Base-by-base conservation (phyloP, 176 grass and related monocot genomes). In the Oryza coarctata region DNA sequence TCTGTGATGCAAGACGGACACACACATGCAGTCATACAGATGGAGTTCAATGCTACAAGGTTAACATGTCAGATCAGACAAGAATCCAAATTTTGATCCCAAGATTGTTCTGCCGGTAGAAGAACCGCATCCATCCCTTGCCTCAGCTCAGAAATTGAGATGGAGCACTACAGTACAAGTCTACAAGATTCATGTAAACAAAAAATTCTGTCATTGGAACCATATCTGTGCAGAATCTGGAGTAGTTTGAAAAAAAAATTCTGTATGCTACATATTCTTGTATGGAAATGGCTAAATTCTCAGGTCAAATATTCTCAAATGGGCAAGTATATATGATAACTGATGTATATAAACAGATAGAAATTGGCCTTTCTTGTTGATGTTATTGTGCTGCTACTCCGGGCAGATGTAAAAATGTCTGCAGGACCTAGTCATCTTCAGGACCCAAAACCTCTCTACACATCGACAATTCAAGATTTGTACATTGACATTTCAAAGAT, bases 41-140 rank as follows among this genome's bases (percentile, higher is more conserved):
- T 25, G 55, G 8, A 60, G 55, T 25, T 60, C n/a, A 23, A 11
- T 60, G 55, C 10, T 45, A 17, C 20, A 1, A 66, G 63, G 63
- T 67, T 64, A 80, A 35, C 77, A 68, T 49, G 77, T 80, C 77
- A 32, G 49, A 36, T 80, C 63, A 80, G 5, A 68, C 28, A 45
- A 41, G 63, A 68, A 80, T 52, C 63, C 38, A 49, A 33, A 68
- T 79, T 5, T 47, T 45, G 39, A 26, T 47, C 6, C 13, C 36
- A 34, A 25, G 55, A 60, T 60, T 38, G 25, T 76, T 57, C 49
- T 35, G 73, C 50, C n/a, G 18, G 23, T 32, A 12, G 13, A 22
- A 22, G 45, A 3, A 52, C 15, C 71, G 41, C 70, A 22, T 22
- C 6, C 49, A 20, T 22, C 17, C 17, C 14, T 20, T 52, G 12